Conservation (phyloP, 768 basidiomycete species). For the Kwoniella mangroviensis region DNA sequence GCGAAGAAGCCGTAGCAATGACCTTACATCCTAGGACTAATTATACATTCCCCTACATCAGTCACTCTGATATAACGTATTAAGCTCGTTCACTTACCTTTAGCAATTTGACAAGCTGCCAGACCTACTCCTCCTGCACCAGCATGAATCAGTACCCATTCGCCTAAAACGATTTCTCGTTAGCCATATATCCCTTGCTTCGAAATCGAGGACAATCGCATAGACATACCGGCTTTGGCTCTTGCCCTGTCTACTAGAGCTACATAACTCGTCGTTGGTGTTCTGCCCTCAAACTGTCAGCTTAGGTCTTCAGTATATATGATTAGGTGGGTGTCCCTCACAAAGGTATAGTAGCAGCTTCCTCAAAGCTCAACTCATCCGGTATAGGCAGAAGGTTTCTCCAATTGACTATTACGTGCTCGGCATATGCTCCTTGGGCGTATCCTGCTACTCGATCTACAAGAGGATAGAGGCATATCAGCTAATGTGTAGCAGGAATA, state of each 20-base stretch:
- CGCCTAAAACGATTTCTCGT: constrained; percentile 62
- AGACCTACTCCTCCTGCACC: constrained; percentile 96
- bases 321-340: constrained; percentile 19
- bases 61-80: no score
- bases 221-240: constrained; percentile 69
- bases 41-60: no score
- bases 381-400: constrained; percentile 70
- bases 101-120: constrained; percentile 88
- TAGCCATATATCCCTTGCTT: neutral
- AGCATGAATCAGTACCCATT: constrained; percentile 90
- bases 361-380: constrained; percentile 74
- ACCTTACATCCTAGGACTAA: constrained; percentile 89
- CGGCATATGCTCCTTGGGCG: constrained; percentile 77
- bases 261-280: constrained; percentile 86
- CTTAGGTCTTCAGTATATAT: neutral
- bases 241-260: constrained; percentile 83
- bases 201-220: no score
- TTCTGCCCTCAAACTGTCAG: constrained; percentile 22
- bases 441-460: constrained; percentile 83
- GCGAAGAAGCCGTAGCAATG: constrained; percentile 76
- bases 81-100: constrained; percentile 64
- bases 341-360: constrained; percentile 82
- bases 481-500: neutral
- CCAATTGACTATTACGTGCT: constrained; percentile 69
- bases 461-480: neutral